A percentile compares a stretch with the other conserved stretches of the same genome.
These are phyloP conservation scores for Alternaria infectoria DNA, from an alignment of 2,329 filamentous ascomycete genomes.

Conservation along the genomic window DNA sequence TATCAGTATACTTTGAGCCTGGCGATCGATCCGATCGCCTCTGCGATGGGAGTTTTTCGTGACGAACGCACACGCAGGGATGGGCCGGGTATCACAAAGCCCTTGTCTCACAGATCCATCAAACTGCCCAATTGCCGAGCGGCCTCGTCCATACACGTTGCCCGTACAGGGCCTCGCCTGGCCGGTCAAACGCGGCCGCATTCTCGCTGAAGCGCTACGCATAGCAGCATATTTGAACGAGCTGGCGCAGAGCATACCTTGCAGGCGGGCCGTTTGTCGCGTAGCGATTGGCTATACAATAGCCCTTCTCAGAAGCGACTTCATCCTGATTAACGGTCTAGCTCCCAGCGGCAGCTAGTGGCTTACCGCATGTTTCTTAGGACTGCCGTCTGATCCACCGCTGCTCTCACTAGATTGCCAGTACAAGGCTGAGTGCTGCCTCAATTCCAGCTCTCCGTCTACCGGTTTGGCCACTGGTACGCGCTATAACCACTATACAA, in stretches of 20 bases:
- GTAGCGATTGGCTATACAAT: conserved; percentile 15
- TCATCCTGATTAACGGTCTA: conserved; percentile 20
- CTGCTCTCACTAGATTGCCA: conserved; percentile 10
- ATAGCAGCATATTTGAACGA: conserved; percentile 9
- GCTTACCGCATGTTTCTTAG: conserved; percentile 21
- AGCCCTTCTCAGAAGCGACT: conserved; percentile 5
- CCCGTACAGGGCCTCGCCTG: not conserved
- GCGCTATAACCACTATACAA: not conserved
- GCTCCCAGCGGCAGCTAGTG: conserved; percentile 17
- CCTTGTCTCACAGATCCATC: conserved; percentile 2
- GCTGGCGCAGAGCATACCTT: conserved; percentile 19
- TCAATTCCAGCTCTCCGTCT: conserved; percentile 1
- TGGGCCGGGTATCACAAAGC: not conserved
- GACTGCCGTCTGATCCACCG: conserved; percentile 17
- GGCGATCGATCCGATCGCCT: not conserved
- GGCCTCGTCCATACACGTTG: conserved; percentile 1
- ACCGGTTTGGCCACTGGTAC: not conserved
- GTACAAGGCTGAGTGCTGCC: conserved; percentile 9
- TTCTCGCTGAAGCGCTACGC: conserved; percentile 8
- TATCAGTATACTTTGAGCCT: not conserved
- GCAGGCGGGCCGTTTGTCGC: conserved; percentile 17
- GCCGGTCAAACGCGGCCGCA: conserved; percentile 15
- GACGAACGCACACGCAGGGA: conserved; percentile 1
- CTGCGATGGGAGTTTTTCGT: not conserved
- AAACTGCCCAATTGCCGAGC: conserved; percentile 5